Evolutionary conservation across 345 rosid genomes (phyloP), one percentile per base, ranked within the genome.

Genomic region (Laguncularia racemosa): DNA sequence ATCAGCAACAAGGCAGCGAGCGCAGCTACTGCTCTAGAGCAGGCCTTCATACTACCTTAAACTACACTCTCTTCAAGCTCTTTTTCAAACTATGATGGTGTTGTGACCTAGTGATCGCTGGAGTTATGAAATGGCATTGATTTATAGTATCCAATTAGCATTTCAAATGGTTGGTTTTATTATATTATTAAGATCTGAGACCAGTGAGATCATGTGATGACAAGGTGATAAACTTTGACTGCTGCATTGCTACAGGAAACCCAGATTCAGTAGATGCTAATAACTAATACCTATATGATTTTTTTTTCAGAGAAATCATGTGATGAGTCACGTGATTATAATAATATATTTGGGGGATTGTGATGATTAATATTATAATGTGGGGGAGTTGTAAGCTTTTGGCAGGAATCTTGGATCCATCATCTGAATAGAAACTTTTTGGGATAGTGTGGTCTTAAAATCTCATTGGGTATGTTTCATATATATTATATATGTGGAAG

Each of bases 131-230:
- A 33, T 6, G 7, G 40, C 7, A 33, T 33, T 33, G 40, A 33
- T 33, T 33, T 33, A 44, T 57, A 58, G 40, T 33, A 9, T 6
- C 40, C 40, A 33, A 33, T 33, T 33, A 4, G 40, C 40, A 1
- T 33, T 33, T 10, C 40, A 33, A 33, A 33, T 3, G 40, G 40
- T 7, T 33, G 9, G 11, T 33, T 33, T 33, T 33, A 33, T 33
- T 44, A 58, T 67, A 56, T 40, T 52, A 57, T 17, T 58, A 66
- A 69, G 80, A 82, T 82, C 82, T 63, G 64, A 55, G 33, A 53
- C 26, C 67, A 66, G 76, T 71, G 67, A 62, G 76, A 73, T 79
- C 88, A 79, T 77, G 84, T 82, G 81, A 74, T 63, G 3, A 7
- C 1, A 33, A 33, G 40, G 40, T 33, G 40, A 33, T 33, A 33